Evolutionary conservation across 2,329 filamentous ascomycete genomes (phyloP).

Genomic region (Aspergillus uvarum): DNA sequence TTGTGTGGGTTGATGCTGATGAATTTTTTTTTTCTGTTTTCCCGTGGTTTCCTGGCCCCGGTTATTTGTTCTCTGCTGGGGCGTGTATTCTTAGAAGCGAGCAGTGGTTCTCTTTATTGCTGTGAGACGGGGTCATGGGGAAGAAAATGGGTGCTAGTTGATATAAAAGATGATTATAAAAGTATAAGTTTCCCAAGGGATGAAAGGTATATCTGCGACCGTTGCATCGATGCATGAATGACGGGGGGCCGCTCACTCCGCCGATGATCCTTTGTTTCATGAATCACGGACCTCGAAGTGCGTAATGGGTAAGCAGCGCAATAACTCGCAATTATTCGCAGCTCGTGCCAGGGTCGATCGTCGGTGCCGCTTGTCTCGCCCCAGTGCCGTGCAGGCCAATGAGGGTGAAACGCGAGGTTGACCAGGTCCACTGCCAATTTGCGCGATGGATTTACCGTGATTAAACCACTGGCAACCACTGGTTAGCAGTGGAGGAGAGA

Average conservation of each 20-base stretch:
- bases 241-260: neutral
- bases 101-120: slow-evolving; percentile 4
- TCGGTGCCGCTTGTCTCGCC: neutral
- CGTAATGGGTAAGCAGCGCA: neutral
- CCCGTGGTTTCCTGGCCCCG: slow-evolving; percentile 11
- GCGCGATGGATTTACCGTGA: neutral
- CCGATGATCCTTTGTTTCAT: neutral
- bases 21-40: slow-evolving; percentile 14
- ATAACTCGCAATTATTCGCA: neutral
- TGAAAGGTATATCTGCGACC: neutral
- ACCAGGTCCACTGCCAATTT: neutral
- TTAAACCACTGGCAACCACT: neutral
- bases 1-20: slow-evolving; percentile 13
- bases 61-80: slow-evolving; percentile 11
- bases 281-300: neutral
- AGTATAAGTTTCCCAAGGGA: neutral
- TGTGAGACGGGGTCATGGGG: neutral
- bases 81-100: slow-evolving; percentile 17
- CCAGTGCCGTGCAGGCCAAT: neutral
- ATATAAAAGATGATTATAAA: neutral
- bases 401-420: neutral
- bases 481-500: neutral
- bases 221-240: neutral
- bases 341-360: neutral
- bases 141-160: neutral